phyloP scores from a whole-genome alignment of 768 basidiomycete genomes.

The Xerocomellus dryophilus region DNA sequence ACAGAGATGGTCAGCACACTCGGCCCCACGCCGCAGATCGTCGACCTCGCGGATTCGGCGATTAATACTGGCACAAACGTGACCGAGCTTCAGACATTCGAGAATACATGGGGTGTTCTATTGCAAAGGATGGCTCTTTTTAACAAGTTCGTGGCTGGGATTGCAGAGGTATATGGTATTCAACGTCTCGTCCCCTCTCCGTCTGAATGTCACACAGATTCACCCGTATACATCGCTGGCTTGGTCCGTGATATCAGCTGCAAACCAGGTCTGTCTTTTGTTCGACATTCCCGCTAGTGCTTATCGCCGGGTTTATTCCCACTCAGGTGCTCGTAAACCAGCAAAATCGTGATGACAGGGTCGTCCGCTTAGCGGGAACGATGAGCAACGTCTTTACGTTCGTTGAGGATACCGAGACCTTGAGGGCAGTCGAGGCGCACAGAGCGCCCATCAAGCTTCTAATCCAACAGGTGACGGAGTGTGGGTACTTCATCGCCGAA shows the following conservation, averaged over 20 bases:
- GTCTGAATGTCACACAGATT: conserved; percentile 9
- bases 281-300: background rate
- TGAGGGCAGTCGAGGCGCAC: conserved; percentile 13
- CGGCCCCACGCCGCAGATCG: background rate
- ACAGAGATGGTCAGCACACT: background rate
- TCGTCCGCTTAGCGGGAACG: conserved; percentile 17
- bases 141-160: conserved; percentile 6
- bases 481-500: conserved; percentile 24
- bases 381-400: conserved; percentile 16
- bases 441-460: conserved; percentile 3
- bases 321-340: conserved; percentile 20
- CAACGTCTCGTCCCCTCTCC: background rate
- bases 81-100: conserved; percentile 11
- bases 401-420: conserved; percentile 6
- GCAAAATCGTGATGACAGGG: conserved; percentile 11
- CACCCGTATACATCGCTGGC: conserved; percentile 20
- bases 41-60: background rate
- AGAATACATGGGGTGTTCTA: conserved; percentile 17
- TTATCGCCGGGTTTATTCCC: background rate
- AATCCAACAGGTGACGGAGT: conserved; percentile 23
- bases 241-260: conserved; percentile 23
- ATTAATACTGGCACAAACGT: background rate
- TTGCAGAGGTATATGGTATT: conserved; percentile 13
- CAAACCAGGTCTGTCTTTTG: conserved; percentile 11
- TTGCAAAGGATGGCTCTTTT: conserved; percentile 13